Percentiles rank a stretch among this genome's conserved stretches.
phyloP scores from a whole-genome alignment of 2,329 filamentous ascomycete species.

The Sphaceloma murrayae region DNA sequence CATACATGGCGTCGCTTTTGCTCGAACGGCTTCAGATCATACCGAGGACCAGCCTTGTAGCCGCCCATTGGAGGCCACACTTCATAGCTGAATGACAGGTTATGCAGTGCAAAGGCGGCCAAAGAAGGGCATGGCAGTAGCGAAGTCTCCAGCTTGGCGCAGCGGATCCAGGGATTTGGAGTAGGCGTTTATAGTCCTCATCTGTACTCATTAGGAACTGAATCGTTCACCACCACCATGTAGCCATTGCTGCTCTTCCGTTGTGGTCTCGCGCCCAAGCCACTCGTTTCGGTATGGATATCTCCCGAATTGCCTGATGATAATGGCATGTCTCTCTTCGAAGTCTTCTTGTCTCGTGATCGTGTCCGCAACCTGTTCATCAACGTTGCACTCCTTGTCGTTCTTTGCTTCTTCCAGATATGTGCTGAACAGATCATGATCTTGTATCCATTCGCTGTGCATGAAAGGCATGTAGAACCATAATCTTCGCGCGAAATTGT shows the following conservation, averaged over 20 bases:
- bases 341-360: not conserved
- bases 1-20: too few species aligned
- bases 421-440: slow-evolving; percentile 4
- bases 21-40: too few species aligned
- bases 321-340: slow-evolving; percentile 9
- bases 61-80: too few species aligned
- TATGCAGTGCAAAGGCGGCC: too few species aligned
- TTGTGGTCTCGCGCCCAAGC: slow-evolving; percentile 8
- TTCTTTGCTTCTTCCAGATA: not conserved
- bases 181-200: too few species aligned
- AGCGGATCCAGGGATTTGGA: too few species aligned
- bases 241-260: slow-evolving; percentile 5
- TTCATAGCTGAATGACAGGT: too few species aligned
- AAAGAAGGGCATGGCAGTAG: too few species aligned
- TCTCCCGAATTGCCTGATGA: slow-evolving; percentile 3
- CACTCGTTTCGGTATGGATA: slow-evolving; percentile 13
- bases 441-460: slow-evolving; percentile 9
- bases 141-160: too few species aligned
- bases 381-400: not conserved
- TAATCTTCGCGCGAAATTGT: not conserved
- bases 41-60: too few species aligned
- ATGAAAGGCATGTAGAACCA: slow-evolving; percentile 14
- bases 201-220: not conserved
- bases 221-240: slow-evolving; percentile 10
- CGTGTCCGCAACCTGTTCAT: not conserved